Evolutionary conservation across 805 yeast species (phyloP), one percentile per base, ranked within the genome.

Genomic region (Kodamaea restingae): DNA sequence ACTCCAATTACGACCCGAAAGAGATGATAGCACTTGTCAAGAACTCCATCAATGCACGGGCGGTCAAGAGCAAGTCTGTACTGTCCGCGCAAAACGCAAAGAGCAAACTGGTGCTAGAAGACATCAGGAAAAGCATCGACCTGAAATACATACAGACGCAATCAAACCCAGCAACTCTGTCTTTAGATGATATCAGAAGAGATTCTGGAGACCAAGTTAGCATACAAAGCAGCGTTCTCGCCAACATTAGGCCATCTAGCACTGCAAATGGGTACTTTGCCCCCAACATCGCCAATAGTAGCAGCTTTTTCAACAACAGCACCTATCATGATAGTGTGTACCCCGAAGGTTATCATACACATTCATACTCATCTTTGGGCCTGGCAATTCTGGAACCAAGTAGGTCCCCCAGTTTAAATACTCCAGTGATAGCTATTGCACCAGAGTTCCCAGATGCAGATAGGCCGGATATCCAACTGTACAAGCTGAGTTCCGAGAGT

Each of bases 101-200:
- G 36, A 48, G 53, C 33, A 56, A 54, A 36, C 40, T 40, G 4
- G 50, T 61, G 14, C 30, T 65, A n/a, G 51, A 52, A 20, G 67
- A 59, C 32, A 52, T 67, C 30, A 51, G 72, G 38, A 63, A 62
- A 20, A 56, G 65, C 34, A 57, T 68, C 26, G 70, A 67, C 32
- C 58, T 48, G 58, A 59, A 62, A 35, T 45, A 65, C 15, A 45
- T 57, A n/a, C 40, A 43, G 17, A 35, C 36, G 22, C 31, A 18
- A 15, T 21, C 29, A 31, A 28, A 12, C 9, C 14, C 30, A 17
- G 33, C 32, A n/a, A 18, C 33, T 28, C 40, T 33, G 29, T 29
- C 47, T 3, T 37, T 29, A 15, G 38, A 35, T 8, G 21, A 30
- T 30, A 15, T 17, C 20, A 7, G 32, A 12, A 15, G 32, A 5